A percentile compares a stretch with the other conserved stretches of the same genome.
Evolutionary conservation across 176 grass and related monocot species (phyloP).

Genomic region (Poa pratensis): DNA sequence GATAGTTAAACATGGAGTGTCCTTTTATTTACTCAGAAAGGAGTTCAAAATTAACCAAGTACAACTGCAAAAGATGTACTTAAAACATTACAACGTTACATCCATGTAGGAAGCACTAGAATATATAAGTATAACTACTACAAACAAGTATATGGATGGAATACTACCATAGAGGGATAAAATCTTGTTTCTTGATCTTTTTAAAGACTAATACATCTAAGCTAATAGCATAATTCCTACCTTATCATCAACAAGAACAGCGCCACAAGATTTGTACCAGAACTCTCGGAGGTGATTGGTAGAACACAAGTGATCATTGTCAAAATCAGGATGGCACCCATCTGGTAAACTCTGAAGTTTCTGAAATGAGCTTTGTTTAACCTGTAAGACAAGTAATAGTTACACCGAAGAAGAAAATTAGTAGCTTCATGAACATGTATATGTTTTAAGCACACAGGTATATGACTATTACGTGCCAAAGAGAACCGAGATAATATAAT

Average conservation of each 20-base stretch:
- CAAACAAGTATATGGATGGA: slow-evolving; percentile 16
- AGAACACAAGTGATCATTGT: slow-evolving; percentile 79
- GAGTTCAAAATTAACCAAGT: background rate
- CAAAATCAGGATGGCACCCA: slow-evolving; percentile 63
- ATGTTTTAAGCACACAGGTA: background rate
- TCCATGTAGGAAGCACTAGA: slow-evolving; percentile 10
- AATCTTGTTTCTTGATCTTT: background rate
- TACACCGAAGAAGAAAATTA: slow-evolving; percentile 22
- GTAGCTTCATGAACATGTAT: background rate
- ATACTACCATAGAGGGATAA: slow-evolving; percentile 8
- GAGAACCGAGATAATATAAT: slow-evolving; percentile 18
- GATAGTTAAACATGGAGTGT: background rate
- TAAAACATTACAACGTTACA: background rate
- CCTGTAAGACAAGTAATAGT: slow-evolving; percentile 48
- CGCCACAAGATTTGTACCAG: slow-evolving; percentile 71
- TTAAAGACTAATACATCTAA: slow-evolving; percentile 20
- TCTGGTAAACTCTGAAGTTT: slow-evolving; percentile 67
- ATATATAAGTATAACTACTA: slow-evolving; percentile 31
- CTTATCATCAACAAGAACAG: slow-evolving; percentile 78
- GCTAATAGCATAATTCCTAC: slow-evolving; percentile 34
- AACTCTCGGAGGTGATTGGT: slow-evolving; percentile 72
- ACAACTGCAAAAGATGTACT: slow-evolving; percentile 17
- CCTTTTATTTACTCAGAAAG: background rate
- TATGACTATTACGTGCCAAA: background rate
- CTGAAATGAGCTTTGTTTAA: slow-evolving; percentile 53